Evolutionary conservation across 768 basidiomycete species (phyloP).

Genomic region (Cubamyces lactineus): DNA sequence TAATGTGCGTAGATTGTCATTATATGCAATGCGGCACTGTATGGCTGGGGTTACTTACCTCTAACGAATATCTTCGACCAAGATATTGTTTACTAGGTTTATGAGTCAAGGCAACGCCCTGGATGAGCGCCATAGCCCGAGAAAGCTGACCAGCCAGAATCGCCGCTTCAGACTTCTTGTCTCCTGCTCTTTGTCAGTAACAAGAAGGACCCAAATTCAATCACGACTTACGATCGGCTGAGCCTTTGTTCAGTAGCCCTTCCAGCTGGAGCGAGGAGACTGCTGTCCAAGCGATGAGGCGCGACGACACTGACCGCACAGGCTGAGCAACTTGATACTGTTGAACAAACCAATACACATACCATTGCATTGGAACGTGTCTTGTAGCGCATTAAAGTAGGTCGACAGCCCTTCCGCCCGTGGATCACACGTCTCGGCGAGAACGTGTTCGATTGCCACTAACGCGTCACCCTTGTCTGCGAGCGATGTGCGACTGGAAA

Average conservation of each 20-base stretch:
- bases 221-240: conserved; percentile 44
- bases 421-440: conserved; percentile 47
- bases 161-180: conserved; percentile 51
- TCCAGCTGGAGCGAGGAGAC: conserved; percentile 55
- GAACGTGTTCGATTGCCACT: conserved; percentile 48
- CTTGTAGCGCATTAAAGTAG: conserved; percentile 67
- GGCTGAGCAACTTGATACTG: neutral
- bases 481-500: conserved; percentile 60
- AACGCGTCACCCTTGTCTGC: conserved; percentile 59
- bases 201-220: neutral
- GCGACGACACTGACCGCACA: conserved; percentile 58
- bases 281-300: conserved; percentile 66
- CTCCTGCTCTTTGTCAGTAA: conserved; percentile 34
- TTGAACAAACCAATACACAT: conserved; percentile 33
- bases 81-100: conserved; percentile 67
- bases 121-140: conserved; percentile 68
- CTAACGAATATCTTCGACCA: conserved; percentile 66
- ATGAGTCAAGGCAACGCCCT: conserved; percentile 78
- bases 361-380: conserved; percentile 86
- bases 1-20: conserved; percentile 33
- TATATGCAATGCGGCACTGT: neutral
- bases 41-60: conserved; percentile 48
- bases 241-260: conserved; percentile 44
- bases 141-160: conserved; percentile 55
- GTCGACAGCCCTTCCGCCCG: conserved; percentile 49